Percentiles rank a stretch among this genome's conserved stretches.
Evolutionary conservation across 345 rosid species (phyloP).

Genomic region (Salix exigua): DNA sequence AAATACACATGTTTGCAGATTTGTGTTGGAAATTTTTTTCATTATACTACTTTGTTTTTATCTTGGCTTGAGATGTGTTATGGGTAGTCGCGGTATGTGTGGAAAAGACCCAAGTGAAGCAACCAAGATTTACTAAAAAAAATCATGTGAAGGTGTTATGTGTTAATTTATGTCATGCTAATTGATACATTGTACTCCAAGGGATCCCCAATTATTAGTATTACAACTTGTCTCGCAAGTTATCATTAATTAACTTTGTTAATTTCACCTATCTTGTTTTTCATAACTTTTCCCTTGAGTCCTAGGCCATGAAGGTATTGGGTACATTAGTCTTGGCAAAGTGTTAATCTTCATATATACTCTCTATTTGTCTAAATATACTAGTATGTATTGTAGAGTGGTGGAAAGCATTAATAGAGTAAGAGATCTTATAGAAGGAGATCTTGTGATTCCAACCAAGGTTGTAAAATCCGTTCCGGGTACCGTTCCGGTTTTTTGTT

Average conservation of each 20-base stretch:
- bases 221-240: background rate
- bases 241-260: too few relatives aligned
- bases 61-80: background rate
- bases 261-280: background rate
- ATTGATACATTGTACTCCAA: constrained; percentile 23
- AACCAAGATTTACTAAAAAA: constrained; percentile 57
- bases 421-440: constrained; percentile 45
- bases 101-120: constrained; percentile 58
- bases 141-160: constrained; percentile 52
- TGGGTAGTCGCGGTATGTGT: constrained; percentile 43
- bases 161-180: constrained; percentile 61
- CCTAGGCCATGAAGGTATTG: constrained; percentile 26
- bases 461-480: too few relatives aligned
- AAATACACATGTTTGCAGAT: too few relatives aligned
- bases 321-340: too few relatives aligned
- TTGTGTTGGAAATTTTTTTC: background rate
- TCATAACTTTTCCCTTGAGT: constrained; percentile 63
- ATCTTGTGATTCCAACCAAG: constrained; percentile 50
- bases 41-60: background rate
- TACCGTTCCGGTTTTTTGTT: too few relatives aligned
- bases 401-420: constrained; percentile 68
- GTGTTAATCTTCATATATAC: too few relatives aligned
- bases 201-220: constrained; percentile 34
- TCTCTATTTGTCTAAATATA: too few relatives aligned
- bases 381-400: constrained; percentile 22